phyloP scores from a whole-genome alignment of 139 green algal genomes.

The Spirogloea muscicola region DNA sequence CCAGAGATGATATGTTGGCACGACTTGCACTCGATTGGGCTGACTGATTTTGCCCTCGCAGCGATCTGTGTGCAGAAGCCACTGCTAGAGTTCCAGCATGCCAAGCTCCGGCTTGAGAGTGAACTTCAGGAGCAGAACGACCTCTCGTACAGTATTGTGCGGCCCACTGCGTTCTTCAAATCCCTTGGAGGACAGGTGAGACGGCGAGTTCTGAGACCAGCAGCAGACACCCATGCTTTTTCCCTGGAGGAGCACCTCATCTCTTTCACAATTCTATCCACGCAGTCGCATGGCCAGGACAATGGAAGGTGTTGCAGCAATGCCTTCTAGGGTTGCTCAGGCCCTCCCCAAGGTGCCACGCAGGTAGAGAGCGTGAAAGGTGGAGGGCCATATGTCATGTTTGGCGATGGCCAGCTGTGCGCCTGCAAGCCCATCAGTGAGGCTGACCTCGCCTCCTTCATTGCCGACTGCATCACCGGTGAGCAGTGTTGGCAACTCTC shows the following conservation, averaged over 20 bases:
- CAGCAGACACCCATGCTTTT: too few relatives aligned
- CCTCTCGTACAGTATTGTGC: conserved; percentile 94
- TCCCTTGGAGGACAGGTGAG: conserved; percentile 60
- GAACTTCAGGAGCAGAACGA: conserved; percentile 67
- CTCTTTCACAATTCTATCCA: too few relatives aligned
- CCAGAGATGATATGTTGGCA: not conserved
- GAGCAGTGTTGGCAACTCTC: not conserved
- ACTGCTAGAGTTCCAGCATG: conserved; percentile 94
- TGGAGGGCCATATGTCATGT: conserved; percentile 97
- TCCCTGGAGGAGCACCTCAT: too few relatives aligned
- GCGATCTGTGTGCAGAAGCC: conserved; percentile 99
- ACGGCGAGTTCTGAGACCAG: too few relatives aligned
- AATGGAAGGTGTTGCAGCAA: too few relatives aligned
- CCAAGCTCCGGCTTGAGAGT: conserved; percentile 94
- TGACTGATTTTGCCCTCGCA: not conserved
- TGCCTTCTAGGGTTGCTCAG: too few relatives aligned
- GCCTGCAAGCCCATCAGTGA: conserved; percentile 99
- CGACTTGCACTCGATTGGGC: not conserved
- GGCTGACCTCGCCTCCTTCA: conserved; percentile 84
- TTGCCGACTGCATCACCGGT: conserved; percentile 76
- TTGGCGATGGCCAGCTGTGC: conserved; percentile 92
- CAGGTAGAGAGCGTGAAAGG: conserved; percentile 84
- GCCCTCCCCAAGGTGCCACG: too few relatives aligned
- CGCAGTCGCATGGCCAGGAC: too few relatives aligned
- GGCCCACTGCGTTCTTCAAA: conserved; percentile 99